Conservation (phyloP, 1,284 basidiomycete species). For the Filobasidium uniguttulatum region DNA sequence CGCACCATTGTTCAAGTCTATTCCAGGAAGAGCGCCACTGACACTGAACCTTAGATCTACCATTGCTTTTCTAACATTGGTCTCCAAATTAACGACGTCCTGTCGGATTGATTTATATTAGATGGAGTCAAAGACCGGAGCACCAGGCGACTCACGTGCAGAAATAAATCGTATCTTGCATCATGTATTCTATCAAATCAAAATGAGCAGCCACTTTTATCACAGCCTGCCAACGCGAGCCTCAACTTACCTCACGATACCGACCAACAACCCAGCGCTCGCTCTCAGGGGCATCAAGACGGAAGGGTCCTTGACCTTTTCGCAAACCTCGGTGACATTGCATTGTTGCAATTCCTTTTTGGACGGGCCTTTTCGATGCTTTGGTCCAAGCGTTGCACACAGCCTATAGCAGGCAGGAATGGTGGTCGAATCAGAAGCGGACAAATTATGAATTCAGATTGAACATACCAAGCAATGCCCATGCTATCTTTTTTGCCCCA, state of each 20-base stretch:
- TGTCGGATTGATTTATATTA: too few species aligned
- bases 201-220: neutral
- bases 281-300: constrained; percentile 11
- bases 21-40: neutral
- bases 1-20: neutral
- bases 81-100: neutral
- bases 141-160: constrained; percentile 1
- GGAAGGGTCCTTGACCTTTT: constrained; percentile 8
- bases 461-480: neutral
- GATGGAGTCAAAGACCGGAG: too few species aligned
- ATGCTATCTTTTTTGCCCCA: neutral
- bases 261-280: constrained; percentile 13
- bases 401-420: constrained; percentile 6
- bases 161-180: constrained; percentile 11
- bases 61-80: neutral
- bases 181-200: constrained; percentile 6
- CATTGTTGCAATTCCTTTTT: constrained; percentile 9
- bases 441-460: neutral
- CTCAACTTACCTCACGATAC: constrained; percentile 10
- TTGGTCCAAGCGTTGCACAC: constrained; percentile 12
- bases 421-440: neutral
- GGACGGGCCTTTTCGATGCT: neutral
- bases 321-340: constrained; percentile 9
- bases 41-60: neutral
- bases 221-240: neutral